Base-by-base conservation (phyloP, 2,329 filamentous ascomycete genomes). In the Scedosporium dehoogii region DNA sequence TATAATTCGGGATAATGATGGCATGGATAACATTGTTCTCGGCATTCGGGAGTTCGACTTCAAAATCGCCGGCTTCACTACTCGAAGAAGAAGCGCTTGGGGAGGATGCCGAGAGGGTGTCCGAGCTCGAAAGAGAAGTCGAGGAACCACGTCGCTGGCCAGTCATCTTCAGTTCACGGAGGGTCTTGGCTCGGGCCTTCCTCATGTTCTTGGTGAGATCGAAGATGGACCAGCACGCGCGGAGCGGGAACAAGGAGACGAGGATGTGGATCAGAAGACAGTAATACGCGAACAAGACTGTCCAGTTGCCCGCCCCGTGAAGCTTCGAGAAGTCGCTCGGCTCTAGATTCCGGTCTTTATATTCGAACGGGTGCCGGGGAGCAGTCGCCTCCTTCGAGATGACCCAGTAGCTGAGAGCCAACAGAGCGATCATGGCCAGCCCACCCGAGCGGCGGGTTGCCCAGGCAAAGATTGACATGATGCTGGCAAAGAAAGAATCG, bases 1-100 rank as follows among this genome's bases (percentile, higher is more conserved):
- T 88, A 75, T 90, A 91, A 69, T 89, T 89, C 18, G 88, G 88
- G 53, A 91, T 79, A 65, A 90, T 78, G 65, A 91, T 88, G 14
- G 83, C 85, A 70, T 89, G 85, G 33, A 88, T 74, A 62, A 88
- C 73, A 25, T 75, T 75, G 48, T 67, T 67, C 6, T 79, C 74
- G 1, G 74, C 71, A 9, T 73, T 70, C 18, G 76, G 78, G 61
- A 76, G 71, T 44, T 81, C 79, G 33, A 73, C 66, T 53, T 84
- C 80, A 6, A 78, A 68, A 61, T 85, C 80, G 62, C 78, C 80
- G 33, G 78, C 76, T 66, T 84, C 79, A 70, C 78, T 81, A 69
- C 76, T 75, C 41, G 78, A 74, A 56, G 79, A 75, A 55, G 79
- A 78, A 67, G 75, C 75, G 65, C 77, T 74, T 59, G 79, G 74